Conservation (phyloP, 2,329 filamentous ascomycete species). For the Epichloe coenophiala region DNA sequence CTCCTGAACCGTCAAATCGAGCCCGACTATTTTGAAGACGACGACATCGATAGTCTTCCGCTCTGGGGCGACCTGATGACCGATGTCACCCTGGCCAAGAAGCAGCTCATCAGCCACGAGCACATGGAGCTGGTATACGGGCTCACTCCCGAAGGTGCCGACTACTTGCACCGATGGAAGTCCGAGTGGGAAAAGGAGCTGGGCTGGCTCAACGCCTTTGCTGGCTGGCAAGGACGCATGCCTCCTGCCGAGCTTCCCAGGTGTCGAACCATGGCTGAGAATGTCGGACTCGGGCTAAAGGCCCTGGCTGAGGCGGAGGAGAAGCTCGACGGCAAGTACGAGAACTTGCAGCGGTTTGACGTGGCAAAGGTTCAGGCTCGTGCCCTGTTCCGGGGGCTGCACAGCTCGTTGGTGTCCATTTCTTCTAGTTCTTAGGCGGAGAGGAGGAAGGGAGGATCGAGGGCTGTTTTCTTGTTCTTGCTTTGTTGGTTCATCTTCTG, state of each 20-base stretch:
- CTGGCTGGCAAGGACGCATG: slow-evolving; percentile 7
- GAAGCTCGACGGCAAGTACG: slow-evolving; percentile 5
- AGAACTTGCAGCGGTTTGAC: not conserved
- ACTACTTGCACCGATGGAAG: slow-evolving; percentile 2
- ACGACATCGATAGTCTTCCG: not conserved
- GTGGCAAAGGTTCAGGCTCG: not conserved
- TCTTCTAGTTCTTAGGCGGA: not conserved
- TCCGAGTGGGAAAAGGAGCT: slow-evolving; percentile 6
- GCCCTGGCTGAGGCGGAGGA: slow-evolving; percentile 3
- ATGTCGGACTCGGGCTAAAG: not conserved
- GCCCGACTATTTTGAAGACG: not conserved
- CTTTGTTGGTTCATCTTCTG: not conserved
- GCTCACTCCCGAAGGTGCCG: slow-evolving; percentile 1
- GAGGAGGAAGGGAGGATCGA: too few species aligned
- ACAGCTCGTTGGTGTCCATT: not conserved
- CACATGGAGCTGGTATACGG: slow-evolving; percentile 4
- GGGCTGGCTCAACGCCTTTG: slow-evolving; percentile 9
- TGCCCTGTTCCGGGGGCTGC: not conserved
- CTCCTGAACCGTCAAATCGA: not conserved
- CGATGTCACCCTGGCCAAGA: not conserved
- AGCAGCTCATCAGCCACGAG: not conserved
- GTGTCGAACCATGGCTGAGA: not conserved
- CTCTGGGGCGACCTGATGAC: slow-evolving; percentile 2
- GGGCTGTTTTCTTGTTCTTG: too few species aligned
- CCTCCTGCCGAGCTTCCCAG: not conserved